These are phyloP conservation scores for Globisporangium recalcitrans DNA, from an alignment of 352 stramenopile species.

Conservation along the genomic window DNA sequence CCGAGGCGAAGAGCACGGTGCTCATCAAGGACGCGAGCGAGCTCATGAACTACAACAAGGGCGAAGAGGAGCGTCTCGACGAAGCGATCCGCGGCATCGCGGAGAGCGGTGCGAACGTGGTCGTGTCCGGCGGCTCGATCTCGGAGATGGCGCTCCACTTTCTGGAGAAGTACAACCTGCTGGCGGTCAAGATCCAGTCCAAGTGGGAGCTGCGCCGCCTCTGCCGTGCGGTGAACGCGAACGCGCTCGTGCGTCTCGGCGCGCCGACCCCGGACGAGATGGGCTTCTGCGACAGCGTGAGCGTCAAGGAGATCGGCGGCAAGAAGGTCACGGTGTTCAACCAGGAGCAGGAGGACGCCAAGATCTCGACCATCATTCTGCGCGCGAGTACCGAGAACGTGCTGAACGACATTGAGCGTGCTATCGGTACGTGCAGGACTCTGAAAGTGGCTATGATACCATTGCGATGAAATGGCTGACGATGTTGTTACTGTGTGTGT, in stretches of 20 bases:
- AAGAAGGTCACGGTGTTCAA: slow-evolving; percentile 95
- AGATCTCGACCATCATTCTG: slow-evolving; percentile 96
- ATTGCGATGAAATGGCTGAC: background rate
- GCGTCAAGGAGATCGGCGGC: slow-evolving; percentile 94
- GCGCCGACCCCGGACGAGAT: slow-evolving; percentile 98
- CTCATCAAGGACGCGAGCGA: slow-evolving; percentile 99
- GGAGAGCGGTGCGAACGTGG: slow-evolving; percentile 93
- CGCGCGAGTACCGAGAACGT: slow-evolving; percentile 94
- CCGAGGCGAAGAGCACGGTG: slow-evolving; percentile 99
- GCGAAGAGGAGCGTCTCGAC: slow-evolving; percentile 97
- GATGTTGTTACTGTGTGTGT: slow-evolving; percentile 6
- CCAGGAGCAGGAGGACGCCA: slow-evolving; percentile 91
- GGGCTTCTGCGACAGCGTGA: slow-evolving; percentile 91
- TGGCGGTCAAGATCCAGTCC: slow-evolving; percentile 96
- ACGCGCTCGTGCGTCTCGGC: slow-evolving; percentile 95
- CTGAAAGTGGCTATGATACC: too few relatives aligned
- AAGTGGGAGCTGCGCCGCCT: slow-evolving; percentile 99
- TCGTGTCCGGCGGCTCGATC: slow-evolving; percentile 95
- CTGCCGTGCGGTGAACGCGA: slow-evolving; percentile 95
- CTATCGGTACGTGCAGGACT: slow-evolving; percentile 88
- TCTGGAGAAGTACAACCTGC: slow-evolving; percentile 97
- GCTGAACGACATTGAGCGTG: slow-evolving; percentile 97
- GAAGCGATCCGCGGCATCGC: slow-evolving; percentile 97
- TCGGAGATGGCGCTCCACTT: slow-evolving; percentile 99
- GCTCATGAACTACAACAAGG: slow-evolving; percentile 99